Evolutionary conservation across 2,329 filamentous ascomycete species (phyloP), one percentile per base, ranked within the genome.

Genomic region (Botrytis porri): DNA sequence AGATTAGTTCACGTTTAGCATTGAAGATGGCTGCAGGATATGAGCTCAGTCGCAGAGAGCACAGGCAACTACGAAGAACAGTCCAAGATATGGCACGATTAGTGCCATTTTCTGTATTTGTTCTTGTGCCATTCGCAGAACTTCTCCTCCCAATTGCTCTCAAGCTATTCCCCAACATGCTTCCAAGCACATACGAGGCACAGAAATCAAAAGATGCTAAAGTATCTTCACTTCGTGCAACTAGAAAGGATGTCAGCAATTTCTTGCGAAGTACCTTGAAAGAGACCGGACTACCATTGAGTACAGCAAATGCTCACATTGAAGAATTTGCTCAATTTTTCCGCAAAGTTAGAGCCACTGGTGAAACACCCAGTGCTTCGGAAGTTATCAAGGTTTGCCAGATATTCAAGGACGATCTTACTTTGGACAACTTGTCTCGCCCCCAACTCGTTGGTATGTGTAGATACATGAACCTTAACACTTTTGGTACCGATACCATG

Each of bases 341-440:
- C 91, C 92, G 93, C 81, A 99, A 99, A 86, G 89, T 98, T 75
- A 88, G 96, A 71, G 90, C 93, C 29, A 98, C 95, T 1, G 96
- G 95, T 76, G 95, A 98, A 85, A 87, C 92, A 63, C 96, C 96
- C 1, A 96, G 93, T 7, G 88, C 90, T 71, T 88, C 95, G 77
- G 96, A 99, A 81, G 94, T 99, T 76, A 97, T 99, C 86, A 97
- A 96, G 84, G 95, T 99, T 76, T 98, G 96, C 90, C 97, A 98
- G 87, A 92, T 97, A 76, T 99, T 99, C 89, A 97, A 96, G 83
- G 96, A 99, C 81, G 96, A 99, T 82, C 82, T 99, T 79, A 99
- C 96, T 0, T 87, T 99, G 45, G 96, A 99, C 89, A 99, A 99
- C 84, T 85, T 99, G 77, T 98, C 95, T 29, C 89, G 96, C 75